Evolutionary conservation across 805 yeast genomes (phyloP).

Genomic region (Cyberlindnera petersonii): DNA sequence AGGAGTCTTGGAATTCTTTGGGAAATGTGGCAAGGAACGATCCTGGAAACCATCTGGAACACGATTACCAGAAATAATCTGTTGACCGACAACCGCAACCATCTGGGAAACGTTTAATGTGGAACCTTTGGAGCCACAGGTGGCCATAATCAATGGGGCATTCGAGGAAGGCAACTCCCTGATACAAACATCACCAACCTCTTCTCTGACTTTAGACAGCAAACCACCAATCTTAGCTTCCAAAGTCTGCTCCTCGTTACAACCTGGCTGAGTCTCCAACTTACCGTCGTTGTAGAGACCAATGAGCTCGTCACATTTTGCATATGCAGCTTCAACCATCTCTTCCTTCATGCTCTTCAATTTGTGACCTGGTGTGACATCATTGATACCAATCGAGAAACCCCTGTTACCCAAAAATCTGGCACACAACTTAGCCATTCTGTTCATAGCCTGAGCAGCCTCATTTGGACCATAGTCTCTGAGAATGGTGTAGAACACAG

Average conservation of each 20-base stretch:
- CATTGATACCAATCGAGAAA: constrained; percentile 94
- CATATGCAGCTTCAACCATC: constrained; percentile 87
- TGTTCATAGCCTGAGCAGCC: constrained; percentile 94
- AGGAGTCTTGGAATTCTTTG: constrained; percentile 93
- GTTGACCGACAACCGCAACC: constrained; percentile 99
- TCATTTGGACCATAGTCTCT: constrained; percentile 96
- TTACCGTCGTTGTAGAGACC: constrained; percentile 74
- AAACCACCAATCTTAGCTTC: constrained; percentile 97
- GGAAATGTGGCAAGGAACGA: constrained; percentile 94
- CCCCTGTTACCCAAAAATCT: constrained; percentile 93
- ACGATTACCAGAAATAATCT: constrained; percentile 96
- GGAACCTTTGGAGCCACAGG: constrained; percentile 99
- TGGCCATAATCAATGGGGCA: constrained; percentile 98
- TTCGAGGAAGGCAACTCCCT: constrained; percentile 82
- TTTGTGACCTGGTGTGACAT: constrained; percentile 88
- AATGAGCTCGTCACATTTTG: constrained; percentile 88
- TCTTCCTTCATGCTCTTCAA: constrained; percentile 75
- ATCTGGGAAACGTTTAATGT: constrained; percentile 96
- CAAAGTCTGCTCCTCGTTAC: constrained; percentile 96
- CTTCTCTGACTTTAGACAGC: constrained; percentile 95
- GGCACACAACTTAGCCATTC: constrained; percentile 99
- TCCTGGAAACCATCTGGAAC: constrained; percentile 99
- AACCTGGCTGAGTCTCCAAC: constrained; percentile 97
- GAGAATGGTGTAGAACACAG: constrained; percentile 90
- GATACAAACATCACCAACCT: constrained; percentile 97